These are phyloP conservation scores for Ophiostoma sp. DNA, from an alignment of 2,329 filamentous ascomycete genomes.

Conservation along the genomic window DNA sequence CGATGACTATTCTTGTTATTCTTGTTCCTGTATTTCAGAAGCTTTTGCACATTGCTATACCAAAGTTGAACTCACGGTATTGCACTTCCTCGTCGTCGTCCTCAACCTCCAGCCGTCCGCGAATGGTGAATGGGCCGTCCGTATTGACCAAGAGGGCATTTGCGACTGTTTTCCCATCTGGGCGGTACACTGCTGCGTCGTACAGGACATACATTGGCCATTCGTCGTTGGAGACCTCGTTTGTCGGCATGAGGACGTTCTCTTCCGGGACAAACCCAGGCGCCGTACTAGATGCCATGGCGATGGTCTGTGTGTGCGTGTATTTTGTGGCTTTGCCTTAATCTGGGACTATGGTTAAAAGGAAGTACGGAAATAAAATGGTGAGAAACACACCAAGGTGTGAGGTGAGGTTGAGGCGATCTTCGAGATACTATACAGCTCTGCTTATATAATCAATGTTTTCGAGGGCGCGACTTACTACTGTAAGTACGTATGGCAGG, in stretches of 20 bases:
- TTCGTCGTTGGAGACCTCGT: slow-evolving; percentile 39
- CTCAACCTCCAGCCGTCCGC: slow-evolving; percentile 53
- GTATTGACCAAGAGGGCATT: slow-evolving; percentile 58
- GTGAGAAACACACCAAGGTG: not conserved
- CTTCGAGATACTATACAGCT: not conserved
- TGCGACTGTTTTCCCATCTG: slow-evolving; percentile 49
- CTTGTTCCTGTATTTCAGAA: too few relatives aligned
- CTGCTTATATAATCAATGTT: not conserved
- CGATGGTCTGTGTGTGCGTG: not conserved
- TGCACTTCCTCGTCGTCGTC: slow-evolving; percentile 37
- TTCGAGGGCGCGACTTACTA: not conserved
- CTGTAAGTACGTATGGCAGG: not conserved
- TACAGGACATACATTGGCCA: slow-evolving; percentile 59
- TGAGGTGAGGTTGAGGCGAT: not conserved
- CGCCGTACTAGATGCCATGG: not conserved
- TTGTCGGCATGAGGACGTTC: slow-evolving; percentile 35
- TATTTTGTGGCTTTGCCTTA: not conserved
- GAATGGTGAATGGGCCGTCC: slow-evolving; percentile 56
- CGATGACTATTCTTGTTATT: slow-evolving; percentile 33
- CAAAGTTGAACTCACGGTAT: slow-evolving; percentile 34
- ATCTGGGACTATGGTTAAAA: not conserved
- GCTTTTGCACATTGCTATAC: not conserved
- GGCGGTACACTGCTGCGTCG: slow-evolving; percentile 55
- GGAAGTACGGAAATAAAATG: not conserved
- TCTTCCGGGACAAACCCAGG: slow-evolving; percentile 18